Conservation (phyloP, 768 basidiomycete species). For the Lentinula aciculospora region DNA sequence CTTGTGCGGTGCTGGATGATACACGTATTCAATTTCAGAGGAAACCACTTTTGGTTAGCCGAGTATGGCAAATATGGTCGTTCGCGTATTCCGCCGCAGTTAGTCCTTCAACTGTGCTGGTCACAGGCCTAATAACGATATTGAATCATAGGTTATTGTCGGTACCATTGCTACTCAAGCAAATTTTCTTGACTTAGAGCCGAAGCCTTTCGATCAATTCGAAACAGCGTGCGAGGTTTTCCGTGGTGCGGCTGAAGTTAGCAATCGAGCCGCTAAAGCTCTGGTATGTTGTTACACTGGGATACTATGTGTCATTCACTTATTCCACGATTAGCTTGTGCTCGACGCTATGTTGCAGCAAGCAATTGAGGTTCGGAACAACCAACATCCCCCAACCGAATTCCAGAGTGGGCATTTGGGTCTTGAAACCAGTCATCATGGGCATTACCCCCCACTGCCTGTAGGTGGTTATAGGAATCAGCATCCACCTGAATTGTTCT, state of each 20-base stretch:
- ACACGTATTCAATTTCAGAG: slow-evolving; percentile 35
- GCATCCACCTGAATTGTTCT: not conserved
- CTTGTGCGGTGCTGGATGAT: slow-evolving; percentile 37
- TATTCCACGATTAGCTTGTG: slow-evolving; percentile 29
- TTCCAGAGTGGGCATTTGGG: slow-evolving; percentile 21
- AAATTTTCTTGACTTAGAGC: slow-evolving; percentile 35
- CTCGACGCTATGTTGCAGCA: slow-evolving; percentile 39
- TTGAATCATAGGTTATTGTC: slow-evolving; percentile 36
- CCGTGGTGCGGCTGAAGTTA: slow-evolving; percentile 34
- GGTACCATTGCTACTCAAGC: slow-evolving; percentile 49
- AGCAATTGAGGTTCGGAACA: slow-evolving; percentile 25
- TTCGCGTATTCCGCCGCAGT: slow-evolving; percentile 51
- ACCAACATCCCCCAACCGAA: slow-evolving; percentile 7
- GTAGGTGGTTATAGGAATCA: not conserved
- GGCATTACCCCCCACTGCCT: not conserved
- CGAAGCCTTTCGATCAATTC: slow-evolving; percentile 39
- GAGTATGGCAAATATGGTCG: slow-evolving; percentile 59
- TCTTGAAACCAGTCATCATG: slow-evolving; percentile 9
- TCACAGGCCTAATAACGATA: not conserved
- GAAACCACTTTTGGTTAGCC: slow-evolving; percentile 39
- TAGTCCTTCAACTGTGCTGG: slow-evolving; percentile 13
- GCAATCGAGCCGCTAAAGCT: slow-evolving; percentile 43
- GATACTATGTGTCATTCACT: too few relatives aligned
- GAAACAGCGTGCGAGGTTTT: slow-evolving; percentile 43
- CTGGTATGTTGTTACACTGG: slow-evolving; percentile 25